Evolutionary conservation across 1,284 basidiomycete species (phyloP), one percentile per base, ranked within the genome.

Genomic region (Cryptococcus hybrid): DNA sequence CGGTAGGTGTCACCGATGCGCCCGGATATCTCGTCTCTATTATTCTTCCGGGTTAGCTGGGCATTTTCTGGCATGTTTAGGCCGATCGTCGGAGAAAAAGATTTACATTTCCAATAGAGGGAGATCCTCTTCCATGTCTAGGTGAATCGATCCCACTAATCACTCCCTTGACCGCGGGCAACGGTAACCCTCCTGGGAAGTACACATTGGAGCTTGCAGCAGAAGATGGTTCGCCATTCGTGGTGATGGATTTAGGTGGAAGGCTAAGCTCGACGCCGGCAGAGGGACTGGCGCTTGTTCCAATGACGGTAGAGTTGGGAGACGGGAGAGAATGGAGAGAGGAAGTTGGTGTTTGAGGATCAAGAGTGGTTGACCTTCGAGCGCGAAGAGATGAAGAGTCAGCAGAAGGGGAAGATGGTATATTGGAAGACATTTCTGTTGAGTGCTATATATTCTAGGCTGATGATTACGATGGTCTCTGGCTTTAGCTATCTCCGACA

Each of bases 141-240:
- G 53, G 57, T 11, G 60, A 61, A 45, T 56, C 54, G 45, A 70
- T 70, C 0, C 61, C 66, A 11, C 63, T 63, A 46, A 65, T 64
- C 45, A 65, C 66, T 12, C 67, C 65, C 59, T 69, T 69, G 2
- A 69, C 67, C 24, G 61, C 62, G 2, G 67, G 67, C 24, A 69
- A 48, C 3, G 64, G 65, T 18, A 58, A 47, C 38, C 60, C 60
- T 30, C 59, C 59, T 9, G 59, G 59, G 43, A 61, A 57, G 13
- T 55, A 30, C 13, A 42, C 49, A 35, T 48, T 18, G 18, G 47
- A 24, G 12, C 18, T 24, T 13, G 47, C 5, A 6, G 34, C 13
- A 35, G 47, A 48, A 6, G n/a, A 35, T 18, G 47, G 5, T 30
- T 48, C 18, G 7, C 13, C 9, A 30, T n/a, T 30, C 13, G 8